Evolutionary conservation across 495 filamentous ascomycete species (phyloP).

Genomic region (Talaromyces liani): DNA sequence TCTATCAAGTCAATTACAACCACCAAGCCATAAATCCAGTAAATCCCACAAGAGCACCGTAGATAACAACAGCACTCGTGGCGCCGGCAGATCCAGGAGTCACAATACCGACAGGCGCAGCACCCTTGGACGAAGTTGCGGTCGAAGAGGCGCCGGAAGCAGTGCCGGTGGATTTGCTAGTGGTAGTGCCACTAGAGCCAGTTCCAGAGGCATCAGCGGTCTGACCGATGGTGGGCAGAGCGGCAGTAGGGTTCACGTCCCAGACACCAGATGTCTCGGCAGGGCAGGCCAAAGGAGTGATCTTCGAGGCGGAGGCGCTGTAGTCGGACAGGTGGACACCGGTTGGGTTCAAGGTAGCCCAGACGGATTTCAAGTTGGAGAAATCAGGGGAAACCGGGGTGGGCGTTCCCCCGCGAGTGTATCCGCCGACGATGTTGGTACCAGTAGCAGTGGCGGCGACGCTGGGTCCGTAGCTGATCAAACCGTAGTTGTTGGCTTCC

Average conservation of each 20-base stretch:
- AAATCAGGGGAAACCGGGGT: conserved; percentile 72
- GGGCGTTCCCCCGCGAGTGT: conserved; percentile 62
- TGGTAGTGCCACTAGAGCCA: conserved; percentile 7
- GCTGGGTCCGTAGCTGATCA: conserved; percentile 65
- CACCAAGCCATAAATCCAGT: conserved; percentile 10
- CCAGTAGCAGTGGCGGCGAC: conserved; percentile 32
- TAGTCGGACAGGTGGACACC: conserved; percentile 61
- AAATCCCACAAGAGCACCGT: conserved; percentile 9
- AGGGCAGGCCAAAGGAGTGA: conserved; percentile 55
- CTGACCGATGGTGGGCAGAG: conserved; percentile 60
- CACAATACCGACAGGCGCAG: conserved; percentile 11
- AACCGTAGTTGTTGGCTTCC: conserved; percentile 77
- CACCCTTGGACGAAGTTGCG: conserved; percentile 16
- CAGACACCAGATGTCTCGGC: conserved; percentile 60
- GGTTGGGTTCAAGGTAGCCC: conserved; percentile 63
- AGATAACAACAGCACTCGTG: neutral
- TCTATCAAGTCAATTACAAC: conserved; percentile 5
- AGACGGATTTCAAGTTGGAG: conserved; percentile 65
- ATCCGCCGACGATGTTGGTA: conserved; percentile 53
- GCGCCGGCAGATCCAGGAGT: conserved; percentile 11
- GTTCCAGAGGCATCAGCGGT: conserved; percentile 9
- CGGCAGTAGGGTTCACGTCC: conserved; percentile 59
- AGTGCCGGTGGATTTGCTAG: conserved; percentile 2
- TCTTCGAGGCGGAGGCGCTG: conserved; percentile 49
- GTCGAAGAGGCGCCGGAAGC: conserved; percentile 12